phyloP scores from a whole-genome alignment of 129 eudicot species.

The Dittrichia graveolens region DNA sequence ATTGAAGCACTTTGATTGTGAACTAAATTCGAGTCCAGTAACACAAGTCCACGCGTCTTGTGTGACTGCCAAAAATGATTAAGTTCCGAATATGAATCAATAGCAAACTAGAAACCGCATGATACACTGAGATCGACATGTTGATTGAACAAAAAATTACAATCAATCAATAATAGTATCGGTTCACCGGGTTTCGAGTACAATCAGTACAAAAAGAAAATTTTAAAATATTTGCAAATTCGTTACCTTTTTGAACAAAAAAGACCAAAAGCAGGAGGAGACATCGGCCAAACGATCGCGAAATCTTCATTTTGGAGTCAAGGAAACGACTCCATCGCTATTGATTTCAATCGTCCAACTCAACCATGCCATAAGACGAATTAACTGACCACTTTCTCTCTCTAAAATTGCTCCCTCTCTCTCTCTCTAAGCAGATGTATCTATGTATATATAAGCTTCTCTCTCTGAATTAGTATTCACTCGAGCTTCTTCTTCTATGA shows the following conservation, averaged over 20 bases:
- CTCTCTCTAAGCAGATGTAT: not conserved
- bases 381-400: slow-evolving; percentile 16
- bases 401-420: slow-evolving; percentile 5
- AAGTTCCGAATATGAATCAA: not conserved
- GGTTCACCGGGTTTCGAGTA: not conserved
- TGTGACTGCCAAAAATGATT: slow-evolving; percentile 6
- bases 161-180: not conserved
- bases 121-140: slow-evolving; percentile 9
- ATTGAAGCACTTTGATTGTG: not conserved
- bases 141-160: not conserved
- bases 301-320: slow-evolving; percentile 38
- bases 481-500: not conserved
- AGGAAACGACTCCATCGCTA: slow-evolving; percentile 11
- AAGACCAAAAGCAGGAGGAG: slow-evolving; percentile 35
- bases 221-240: not conserved
- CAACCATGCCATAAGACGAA: slow-evolving; percentile 48
- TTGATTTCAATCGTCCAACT: slow-evolving; percentile 10
- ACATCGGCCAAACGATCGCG: slow-evolving; percentile 17
- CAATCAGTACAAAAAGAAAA: slow-evolving; percentile 5
- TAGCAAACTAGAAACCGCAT: not conserved
- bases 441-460: not conserved
- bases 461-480: not conserved
- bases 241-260: slow-evolving; percentile 43
- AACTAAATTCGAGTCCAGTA: slow-evolving; percentile 5
- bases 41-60: slow-evolving; percentile 4